Conservation (phyloP, 495 filamentous ascomycete species). For the Xylaria telfairii region DNA sequence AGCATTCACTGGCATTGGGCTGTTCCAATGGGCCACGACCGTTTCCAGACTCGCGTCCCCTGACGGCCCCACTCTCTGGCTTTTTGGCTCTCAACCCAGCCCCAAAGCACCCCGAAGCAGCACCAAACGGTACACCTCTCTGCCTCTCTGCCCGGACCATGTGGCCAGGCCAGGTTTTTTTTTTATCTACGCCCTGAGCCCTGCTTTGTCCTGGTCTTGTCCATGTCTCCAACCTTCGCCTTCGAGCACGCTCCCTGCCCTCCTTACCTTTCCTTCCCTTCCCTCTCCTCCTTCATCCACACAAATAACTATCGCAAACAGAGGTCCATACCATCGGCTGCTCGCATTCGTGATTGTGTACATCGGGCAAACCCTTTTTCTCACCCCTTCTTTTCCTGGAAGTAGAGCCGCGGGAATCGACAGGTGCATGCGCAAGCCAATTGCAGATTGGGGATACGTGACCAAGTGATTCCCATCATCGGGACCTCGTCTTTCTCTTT, state of each 20-base stretch:
- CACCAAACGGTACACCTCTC: neutral
- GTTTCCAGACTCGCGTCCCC: neutral
- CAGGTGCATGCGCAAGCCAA: constrained; percentile 18
- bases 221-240: neutral
- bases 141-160: constrained; percentile 1
- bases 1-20: neutral
- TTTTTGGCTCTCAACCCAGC: neutral
- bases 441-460: constrained; percentile 23
- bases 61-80: neutral
- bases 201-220: neutral
- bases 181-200: neutral
- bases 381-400: neutral
- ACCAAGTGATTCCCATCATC: constrained; percentile 24
- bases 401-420: constrained; percentile 16
- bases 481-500: constrained; percentile 6
- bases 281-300: constrained; percentile 1
- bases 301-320: constrained; percentile 21
- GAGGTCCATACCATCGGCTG: neutral
- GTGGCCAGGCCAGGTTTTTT: constrained; percentile 10
- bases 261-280: neutral
- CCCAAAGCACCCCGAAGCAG: constrained; percentile 4
- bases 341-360: constrained; percentile 22
- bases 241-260: neutral
- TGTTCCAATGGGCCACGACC: neutral
- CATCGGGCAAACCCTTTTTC: neutral